These are phyloP conservation scores for Flaveria linearis DNA, from an alignment of 129 eudicot genomes.

Conservation along the genomic window DNA sequence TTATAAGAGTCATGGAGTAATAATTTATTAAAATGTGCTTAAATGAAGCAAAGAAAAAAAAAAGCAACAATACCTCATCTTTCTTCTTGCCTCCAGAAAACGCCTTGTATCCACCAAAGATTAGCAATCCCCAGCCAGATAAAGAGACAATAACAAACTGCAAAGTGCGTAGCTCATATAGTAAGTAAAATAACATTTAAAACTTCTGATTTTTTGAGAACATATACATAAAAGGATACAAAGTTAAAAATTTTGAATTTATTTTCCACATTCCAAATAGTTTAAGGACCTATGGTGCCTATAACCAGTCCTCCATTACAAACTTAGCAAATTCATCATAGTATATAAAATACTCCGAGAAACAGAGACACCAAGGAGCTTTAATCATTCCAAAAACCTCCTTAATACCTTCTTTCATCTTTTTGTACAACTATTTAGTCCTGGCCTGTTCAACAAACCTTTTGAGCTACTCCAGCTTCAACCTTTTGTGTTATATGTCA, in stretches of 20 bases:
- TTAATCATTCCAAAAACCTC: not conserved
- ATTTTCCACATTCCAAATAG: not conserved
- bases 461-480: not conserved
- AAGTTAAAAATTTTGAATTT: not conserved
- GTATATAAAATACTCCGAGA: not conserved
- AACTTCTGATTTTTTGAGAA: not conserved
- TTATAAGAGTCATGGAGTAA: not conserved
- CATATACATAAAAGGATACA: conserved; percentile 1
- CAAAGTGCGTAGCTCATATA: conserved; percentile 13
- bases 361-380: not conserved
- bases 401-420: not conserved
- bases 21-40: not conserved
- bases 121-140: conserved; percentile 77
- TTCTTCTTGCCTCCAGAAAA: conserved; percentile 73
- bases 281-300: not conserved
- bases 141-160: conserved; percentile 86
- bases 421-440: not conserved
- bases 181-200: conserved; percentile 4
- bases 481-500: not conserved
- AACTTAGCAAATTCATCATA: not conserved
- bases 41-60: not conserved
- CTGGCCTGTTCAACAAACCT: not conserved
- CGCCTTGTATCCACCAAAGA: conserved; percentile 76
- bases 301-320: not conserved
- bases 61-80: conserved; percentile 53